A percentile compares a stretch with the other conserved stretches of the same genome.
phyloP scores from a whole-genome alignment of 1,284 basidiomycete species.

The Trichosporon faecale region DNA sequence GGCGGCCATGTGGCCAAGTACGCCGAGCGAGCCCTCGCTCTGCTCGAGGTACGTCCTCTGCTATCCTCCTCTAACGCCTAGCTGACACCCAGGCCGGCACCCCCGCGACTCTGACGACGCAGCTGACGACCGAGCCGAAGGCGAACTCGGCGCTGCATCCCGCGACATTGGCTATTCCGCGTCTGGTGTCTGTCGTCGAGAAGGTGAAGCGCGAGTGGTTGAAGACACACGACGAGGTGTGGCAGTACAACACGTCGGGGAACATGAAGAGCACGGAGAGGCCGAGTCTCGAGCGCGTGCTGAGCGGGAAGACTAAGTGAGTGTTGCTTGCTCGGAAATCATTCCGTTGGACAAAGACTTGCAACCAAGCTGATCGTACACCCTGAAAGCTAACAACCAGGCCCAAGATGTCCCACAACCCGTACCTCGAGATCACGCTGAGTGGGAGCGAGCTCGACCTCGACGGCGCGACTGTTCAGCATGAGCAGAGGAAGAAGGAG shows the following conservation, averaged over 20 bases:
- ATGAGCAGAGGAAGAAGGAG: background rate
- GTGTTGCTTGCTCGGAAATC: too few relatives aligned
- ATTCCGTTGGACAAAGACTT: too few relatives aligned
- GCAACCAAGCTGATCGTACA: background rate
- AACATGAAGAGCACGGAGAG: constrained; percentile 52
- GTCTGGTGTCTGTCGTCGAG: constrained; percentile 72
- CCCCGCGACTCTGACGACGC: constrained; percentile 6
- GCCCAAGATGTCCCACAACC: constrained; percentile 62
- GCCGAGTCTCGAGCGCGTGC: constrained; percentile 32
- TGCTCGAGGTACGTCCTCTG: constrained; percentile 58
- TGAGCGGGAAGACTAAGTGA: constrained; percentile 61
- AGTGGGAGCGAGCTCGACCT: constrained; percentile 57
- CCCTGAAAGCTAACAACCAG: constrained; percentile 51
- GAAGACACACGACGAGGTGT: constrained; percentile 56
- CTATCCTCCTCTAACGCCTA: background rate
- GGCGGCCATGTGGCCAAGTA: constrained; percentile 63
- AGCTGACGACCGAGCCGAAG: constrained; percentile 18
- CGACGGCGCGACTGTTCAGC: constrained; percentile 36
- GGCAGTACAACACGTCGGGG: constrained; percentile 76
- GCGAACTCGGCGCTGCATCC: constrained; percentile 32
- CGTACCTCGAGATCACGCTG: constrained; percentile 72
- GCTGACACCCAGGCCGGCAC: constrained; percentile 55
- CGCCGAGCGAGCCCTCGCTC: constrained; percentile 62
- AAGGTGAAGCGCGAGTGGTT: constrained; percentile 73
- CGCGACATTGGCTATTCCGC: constrained; percentile 59